phyloP scores from a whole-genome alignment of 2,329 filamentous ascomycete genomes.

The Dryadomyces quercus-mongolicae region DNA sequence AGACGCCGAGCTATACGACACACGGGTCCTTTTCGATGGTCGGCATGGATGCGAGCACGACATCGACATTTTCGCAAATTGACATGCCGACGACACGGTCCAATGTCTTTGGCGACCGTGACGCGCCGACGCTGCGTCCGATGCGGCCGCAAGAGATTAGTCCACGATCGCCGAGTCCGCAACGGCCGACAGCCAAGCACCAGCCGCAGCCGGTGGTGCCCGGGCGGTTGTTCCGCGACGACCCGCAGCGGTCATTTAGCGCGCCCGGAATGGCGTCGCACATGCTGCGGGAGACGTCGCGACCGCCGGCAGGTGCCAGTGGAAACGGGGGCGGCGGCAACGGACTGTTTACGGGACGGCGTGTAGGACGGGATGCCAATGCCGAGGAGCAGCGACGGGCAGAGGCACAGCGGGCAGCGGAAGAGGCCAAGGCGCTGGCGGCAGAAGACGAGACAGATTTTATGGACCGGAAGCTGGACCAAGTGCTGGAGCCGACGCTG shows the following conservation, averaged over 20 bases:
- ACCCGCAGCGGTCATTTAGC: constrained; percentile 43
- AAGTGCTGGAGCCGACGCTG: constrained; percentile 48
- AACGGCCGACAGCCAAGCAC: constrained; percentile 23
- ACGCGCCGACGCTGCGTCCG: constrained; percentile 41
- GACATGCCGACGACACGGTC: constrained; percentile 25
- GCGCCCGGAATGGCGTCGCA: constrained; percentile 47
- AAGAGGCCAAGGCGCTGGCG: constrained; percentile 43
- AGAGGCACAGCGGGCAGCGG: constrained; percentile 41
- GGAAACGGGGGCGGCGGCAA: neutral
- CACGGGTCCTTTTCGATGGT: constrained; percentile 42
- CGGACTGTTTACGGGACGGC: constrained; percentile 17
- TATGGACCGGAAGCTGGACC: constrained; percentile 44
- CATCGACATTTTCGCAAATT: constrained; percentile 32
- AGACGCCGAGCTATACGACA: constrained; percentile 40
- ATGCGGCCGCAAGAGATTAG: constrained; percentile 37
- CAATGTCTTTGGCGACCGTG: constrained; percentile 42
- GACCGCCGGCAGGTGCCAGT: constrained; percentile 20
- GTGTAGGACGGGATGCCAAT: constrained; percentile 34
- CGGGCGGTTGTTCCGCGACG: constrained; percentile 37
- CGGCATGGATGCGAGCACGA: constrained; percentile 31
- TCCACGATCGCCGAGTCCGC: constrained; percentile 61
- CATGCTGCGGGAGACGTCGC: constrained; percentile 27
- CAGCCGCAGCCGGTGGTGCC: neutral
- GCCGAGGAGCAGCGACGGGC: constrained; percentile 37
- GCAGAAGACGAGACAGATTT: constrained; percentile 61